Evolutionary conservation across 2,329 filamentous ascomycete species (phyloP).

Genomic region (Corniculantispora saksenae): DNA sequence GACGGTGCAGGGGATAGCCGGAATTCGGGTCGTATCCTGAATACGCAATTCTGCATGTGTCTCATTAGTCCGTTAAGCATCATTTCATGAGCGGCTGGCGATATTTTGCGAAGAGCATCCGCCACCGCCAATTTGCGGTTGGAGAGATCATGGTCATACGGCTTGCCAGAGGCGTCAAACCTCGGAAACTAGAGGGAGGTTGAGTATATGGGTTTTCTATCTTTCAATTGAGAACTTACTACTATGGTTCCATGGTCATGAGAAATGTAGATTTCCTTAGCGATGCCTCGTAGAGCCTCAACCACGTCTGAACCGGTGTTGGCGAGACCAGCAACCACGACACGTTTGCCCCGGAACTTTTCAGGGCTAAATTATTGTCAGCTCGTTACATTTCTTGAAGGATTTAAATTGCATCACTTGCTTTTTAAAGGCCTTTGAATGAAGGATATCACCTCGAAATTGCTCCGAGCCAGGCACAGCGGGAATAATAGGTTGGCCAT

Average conservation of each 20-base stretch:
- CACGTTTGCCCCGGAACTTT: conserved; percentile 41
- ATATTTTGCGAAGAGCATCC: conserved; percentile 25
- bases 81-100: conserved; percentile 26
- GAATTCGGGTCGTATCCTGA: conserved; percentile 32
- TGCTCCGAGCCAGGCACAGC: conserved; percentile 35
- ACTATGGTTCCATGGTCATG: conserved; percentile 38
- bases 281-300: conserved; percentile 34
- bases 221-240: conserved; percentile 27
- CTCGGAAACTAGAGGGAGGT: conserved; percentile 16
- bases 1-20: conserved; percentile 28
- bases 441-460: conserved; percentile 41
- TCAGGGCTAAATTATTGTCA: conserved; percentile 23
- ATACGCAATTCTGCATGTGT: conserved; percentile 27
- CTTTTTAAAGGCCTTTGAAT: conserved; percentile 39
- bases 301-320: conserved; percentile 36
- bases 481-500: conserved; percentile 36
- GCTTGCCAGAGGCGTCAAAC: conserved; percentile 13
- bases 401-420: conserved; percentile 18
- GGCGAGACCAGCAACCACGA: conserved; percentile 46
- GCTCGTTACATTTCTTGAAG: neutral
- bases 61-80: conserved; percentile 28
- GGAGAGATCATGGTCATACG: neutral
- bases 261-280: conserved; percentile 42
- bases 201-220: too few relatives aligned
- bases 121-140: neutral